phyloP scores from a whole-genome alignment of 495 filamentous ascomycete species.

The Trichoderma asperelloides region DNA sequence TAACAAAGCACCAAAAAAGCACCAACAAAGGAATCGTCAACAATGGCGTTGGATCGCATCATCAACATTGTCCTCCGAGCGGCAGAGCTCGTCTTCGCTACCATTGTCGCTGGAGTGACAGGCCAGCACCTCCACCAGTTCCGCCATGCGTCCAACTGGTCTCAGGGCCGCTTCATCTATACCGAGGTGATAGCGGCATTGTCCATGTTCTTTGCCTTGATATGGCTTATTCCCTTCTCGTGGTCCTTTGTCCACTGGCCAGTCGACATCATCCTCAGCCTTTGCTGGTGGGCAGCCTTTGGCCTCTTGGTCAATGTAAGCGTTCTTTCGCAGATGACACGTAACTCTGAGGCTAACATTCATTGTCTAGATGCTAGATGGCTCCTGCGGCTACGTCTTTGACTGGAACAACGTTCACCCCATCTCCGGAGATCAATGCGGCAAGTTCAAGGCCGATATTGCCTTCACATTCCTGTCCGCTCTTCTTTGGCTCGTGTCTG shows the following conservation, averaged over 20 bases:
- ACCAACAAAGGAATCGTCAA: not conserved
- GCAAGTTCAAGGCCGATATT: slow-evolving; percentile 56
- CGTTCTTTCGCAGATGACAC: not conserved
- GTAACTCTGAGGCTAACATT: slow-evolving; percentile 12
- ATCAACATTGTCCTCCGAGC: slow-evolving; percentile 10
- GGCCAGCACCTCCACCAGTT: slow-evolving; percentile 34
- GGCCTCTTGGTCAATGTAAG: slow-evolving; percentile 51
- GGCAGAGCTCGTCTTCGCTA: slow-evolving; percentile 31
- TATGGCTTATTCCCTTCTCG: slow-evolving; percentile 41
- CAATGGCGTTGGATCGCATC: slow-evolving; percentile 13
- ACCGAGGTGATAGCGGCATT: slow-evolving; percentile 38
- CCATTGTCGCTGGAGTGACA: slow-evolving; percentile 39
- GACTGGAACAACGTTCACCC: slow-evolving; percentile 89
- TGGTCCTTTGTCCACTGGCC: slow-evolving; percentile 38
- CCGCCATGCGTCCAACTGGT: slow-evolving; percentile 23
- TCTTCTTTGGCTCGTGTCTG: slow-evolving; percentile 55
- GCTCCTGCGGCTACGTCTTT: slow-evolving; percentile 61
- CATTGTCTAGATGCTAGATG: slow-evolving; percentile 21
- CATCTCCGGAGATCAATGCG: slow-evolving; percentile 56
- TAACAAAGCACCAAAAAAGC: not conserved
- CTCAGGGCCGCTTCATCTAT: slow-evolving; percentile 38
- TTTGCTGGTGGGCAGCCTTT: slow-evolving; percentile 57
- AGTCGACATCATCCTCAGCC: slow-evolving; percentile 48
- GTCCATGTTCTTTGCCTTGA: slow-evolving; percentile 35
- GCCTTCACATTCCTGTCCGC: slow-evolving; percentile 63